Percentiles rank a stretch among this genome's conserved stretches.
Conservation (phyloP, 768 basidiomycete species). For the Kwoniella dendrophila region DNA sequence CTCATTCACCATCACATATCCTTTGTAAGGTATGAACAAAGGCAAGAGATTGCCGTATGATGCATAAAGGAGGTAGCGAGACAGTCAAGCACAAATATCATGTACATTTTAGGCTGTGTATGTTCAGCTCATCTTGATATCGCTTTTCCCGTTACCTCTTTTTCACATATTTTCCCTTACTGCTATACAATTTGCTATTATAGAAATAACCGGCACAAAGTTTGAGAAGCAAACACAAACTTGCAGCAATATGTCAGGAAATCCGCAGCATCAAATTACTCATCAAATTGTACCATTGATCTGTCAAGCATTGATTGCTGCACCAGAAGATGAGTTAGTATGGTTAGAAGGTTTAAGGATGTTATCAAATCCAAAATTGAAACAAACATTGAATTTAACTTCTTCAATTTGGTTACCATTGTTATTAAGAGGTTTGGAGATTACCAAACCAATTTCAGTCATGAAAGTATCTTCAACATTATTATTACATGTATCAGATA, state of each 20-base stretch:
- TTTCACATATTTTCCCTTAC: too few species aligned
- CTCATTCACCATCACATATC: not conserved
- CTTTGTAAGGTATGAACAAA: constrained; percentile 7
- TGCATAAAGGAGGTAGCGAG: not conserved
- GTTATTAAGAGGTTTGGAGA: constrained; percentile 39
- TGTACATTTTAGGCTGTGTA: too few species aligned
- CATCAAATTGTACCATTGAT: constrained; percentile 50
- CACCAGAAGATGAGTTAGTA: constrained; percentile 35
- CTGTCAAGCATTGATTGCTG: constrained; percentile 44
- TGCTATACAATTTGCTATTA: too few species aligned
- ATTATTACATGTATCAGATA: constrained; percentile 30
- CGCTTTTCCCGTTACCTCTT: too few species aligned
- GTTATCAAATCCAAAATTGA: constrained; percentile 36
- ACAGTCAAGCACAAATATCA: too few species aligned
- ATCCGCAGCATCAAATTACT: constrained; percentile 39
- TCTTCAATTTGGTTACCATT: constrained; percentile 50
- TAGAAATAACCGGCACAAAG: too few species aligned
- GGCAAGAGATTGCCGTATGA: not conserved
- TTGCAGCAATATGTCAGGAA: constrained; percentile 30
- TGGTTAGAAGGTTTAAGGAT: constrained; percentile 46
- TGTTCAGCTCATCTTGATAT: too few species aligned
- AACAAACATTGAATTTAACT: constrained; percentile 31
- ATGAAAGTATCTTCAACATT: constrained; percentile 31
- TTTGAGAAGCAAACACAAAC: constrained; percentile 6
- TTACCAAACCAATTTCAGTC: constrained; percentile 27